Conservation (phyloP, 768 basidiomycete species). For the Termitomyces sp. region DNA sequence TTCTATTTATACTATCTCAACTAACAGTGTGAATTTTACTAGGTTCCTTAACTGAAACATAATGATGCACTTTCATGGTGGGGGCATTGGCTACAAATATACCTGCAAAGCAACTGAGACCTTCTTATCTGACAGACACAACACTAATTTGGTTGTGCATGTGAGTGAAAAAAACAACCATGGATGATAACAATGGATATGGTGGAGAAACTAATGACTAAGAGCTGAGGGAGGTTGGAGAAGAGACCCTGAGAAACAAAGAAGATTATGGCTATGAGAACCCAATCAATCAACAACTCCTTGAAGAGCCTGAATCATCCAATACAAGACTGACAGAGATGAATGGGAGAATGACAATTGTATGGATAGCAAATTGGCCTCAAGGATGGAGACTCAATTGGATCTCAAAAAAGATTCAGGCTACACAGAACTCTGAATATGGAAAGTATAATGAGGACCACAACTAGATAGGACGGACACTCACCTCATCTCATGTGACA, state of each 20-base stretch:
- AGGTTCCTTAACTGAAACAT: neutral
- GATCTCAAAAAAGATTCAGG: too few relatives aligned
- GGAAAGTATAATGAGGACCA: too few relatives aligned
- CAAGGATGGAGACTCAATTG: conserved; percentile 3
- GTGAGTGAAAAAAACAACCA: too few relatives aligned
- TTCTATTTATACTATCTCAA: too few relatives aligned
- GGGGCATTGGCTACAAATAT: neutral
- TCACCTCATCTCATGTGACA: too few relatives aligned
- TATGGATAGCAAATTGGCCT: neutral
- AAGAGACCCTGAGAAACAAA: neutral
- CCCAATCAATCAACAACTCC: neutral
- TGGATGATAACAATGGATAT: too few relatives aligned
- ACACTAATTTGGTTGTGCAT: neutral
- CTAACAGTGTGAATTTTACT: too few relatives aligned
- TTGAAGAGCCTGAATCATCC: too few relatives aligned
- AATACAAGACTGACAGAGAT: neutral
- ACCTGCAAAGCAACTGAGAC: neutral
- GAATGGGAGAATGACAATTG: neutral
- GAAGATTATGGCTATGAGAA: neutral
- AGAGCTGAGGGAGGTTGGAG: neutral
- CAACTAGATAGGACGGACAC: too few relatives aligned
- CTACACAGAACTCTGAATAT: neutral
- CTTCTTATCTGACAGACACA: neutral
- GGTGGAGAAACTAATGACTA: neutral
- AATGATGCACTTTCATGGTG: neutral